A percentile compares a stretch with the other conserved stretches of the same genome.
Evolutionary conservation across 805 yeast genomes (phyloP).

Genomic region (Wickerhamiella alocasiicola): DNA sequence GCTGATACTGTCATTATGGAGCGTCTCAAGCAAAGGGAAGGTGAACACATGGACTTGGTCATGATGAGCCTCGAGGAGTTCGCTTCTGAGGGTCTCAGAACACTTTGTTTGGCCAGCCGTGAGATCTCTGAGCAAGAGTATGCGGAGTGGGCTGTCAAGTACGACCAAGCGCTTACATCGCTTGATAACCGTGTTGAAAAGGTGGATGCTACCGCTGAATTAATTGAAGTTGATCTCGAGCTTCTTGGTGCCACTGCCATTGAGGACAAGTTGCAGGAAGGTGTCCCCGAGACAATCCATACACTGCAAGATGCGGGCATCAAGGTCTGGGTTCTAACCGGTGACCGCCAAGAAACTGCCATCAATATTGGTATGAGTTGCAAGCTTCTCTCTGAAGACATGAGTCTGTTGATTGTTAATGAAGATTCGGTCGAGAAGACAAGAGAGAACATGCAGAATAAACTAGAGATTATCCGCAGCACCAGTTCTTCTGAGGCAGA

Average conservation of each 20-base stretch:
- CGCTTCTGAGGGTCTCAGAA: conserved; percentile 91
- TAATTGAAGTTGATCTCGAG: conserved; percentile 67
- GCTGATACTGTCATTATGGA: conserved; percentile 95
- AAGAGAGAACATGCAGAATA: conserved; percentile 53
- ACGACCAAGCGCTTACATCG: conserved; percentile 73
- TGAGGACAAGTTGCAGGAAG: conserved; percentile 95
- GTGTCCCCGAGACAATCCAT: conserved; percentile 95
- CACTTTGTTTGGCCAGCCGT: conserved; percentile 82
- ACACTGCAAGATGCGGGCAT: conserved; percentile 94
- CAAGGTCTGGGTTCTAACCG: conserved; percentile 94
- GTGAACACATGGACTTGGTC: conserved; percentile 71
- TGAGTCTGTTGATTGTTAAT: conserved; percentile 82
- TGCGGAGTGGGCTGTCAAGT: conserved; percentile 48
- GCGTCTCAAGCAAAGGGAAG: conserved; percentile 42
- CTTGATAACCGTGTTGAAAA: conserved; percentile 60
- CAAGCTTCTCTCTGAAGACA: conserved; percentile 83
- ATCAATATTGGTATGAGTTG: conserved; percentile 98
- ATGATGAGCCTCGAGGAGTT: conserved; percentile 84
- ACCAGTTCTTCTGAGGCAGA: conserved; percentile 58
- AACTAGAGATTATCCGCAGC: conserved; percentile 51
- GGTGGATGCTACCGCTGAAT: conserved; percentile 79
- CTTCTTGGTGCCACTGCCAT: conserved; percentile 95
- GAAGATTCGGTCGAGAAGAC: conserved; percentile 78
- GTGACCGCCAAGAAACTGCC: conserved; percentile 98
- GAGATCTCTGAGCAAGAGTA: conserved; percentile 73